These are phyloP conservation scores for Zanthoxylum bungeanum DNA, from an alignment of 345 rosid species.

Conservation along the genomic window DNA sequence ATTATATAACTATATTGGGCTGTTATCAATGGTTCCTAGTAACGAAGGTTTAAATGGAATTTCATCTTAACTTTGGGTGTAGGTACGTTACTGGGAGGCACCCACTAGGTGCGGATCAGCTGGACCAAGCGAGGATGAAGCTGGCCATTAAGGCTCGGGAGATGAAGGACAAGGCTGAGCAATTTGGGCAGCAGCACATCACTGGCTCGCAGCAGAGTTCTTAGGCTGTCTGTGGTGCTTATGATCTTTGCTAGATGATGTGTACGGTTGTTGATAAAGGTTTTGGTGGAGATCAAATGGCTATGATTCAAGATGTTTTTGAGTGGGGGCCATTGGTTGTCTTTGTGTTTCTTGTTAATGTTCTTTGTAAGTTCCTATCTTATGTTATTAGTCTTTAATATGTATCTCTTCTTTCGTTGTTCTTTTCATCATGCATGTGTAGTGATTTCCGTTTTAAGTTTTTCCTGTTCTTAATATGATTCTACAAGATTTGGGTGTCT, in stretches of 20 bases:
- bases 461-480: neutral
- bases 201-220: slow-evolving; percentile 10
- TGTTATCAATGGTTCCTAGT: too few species aligned
- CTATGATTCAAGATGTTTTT: neutral
- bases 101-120: slow-evolving; percentile 59
- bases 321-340: neutral
- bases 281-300: neutral
- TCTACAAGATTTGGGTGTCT: neutral
- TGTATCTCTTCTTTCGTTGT: neutral
- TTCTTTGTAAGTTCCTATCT: too few species aligned
- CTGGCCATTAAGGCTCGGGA: slow-evolving; percentile 67
- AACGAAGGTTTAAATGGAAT: neutral
- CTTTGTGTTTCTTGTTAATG: neutral
- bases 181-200: slow-evolving; percentile 47
- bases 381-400: neutral
- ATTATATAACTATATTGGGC: too few species aligned
- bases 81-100: slow-evolving; percentile 78
- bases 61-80: neutral
- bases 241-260: neutral
- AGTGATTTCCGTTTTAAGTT: neutral
- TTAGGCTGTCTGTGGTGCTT: neutral
- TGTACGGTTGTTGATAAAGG: neutral
- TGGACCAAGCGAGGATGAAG: slow-evolving; percentile 68
- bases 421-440: neutral
- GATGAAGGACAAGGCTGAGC: slow-evolving; percentile 69